phyloP scores from a whole-genome alignment of 176 grass and related monocot genomes.

The Oryza brachyantha region DNA sequence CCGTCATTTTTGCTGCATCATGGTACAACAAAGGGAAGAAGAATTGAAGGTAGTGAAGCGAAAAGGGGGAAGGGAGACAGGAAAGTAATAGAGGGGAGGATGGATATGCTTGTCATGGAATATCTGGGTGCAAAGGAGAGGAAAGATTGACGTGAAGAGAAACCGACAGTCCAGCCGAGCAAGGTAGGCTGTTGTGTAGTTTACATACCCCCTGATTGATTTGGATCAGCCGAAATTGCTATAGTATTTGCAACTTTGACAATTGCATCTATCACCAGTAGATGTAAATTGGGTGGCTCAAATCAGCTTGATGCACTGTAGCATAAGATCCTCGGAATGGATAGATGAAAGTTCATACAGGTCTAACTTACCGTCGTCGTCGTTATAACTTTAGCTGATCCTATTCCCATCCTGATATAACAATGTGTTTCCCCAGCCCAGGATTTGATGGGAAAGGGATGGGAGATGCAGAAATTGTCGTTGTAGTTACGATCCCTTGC shows the following conservation, averaged over 20 bases:
- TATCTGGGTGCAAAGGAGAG: background rate
- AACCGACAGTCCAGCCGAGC: background rate
- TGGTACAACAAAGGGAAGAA: background rate
- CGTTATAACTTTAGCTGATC: no score
- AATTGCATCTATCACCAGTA: no score
- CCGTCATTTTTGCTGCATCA: background rate
- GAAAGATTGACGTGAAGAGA: background rate
- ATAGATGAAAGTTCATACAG: no score
- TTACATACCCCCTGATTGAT: background rate
- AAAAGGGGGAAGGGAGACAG: background rate
- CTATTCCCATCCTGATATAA: background rate
- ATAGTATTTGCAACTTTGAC: no score
- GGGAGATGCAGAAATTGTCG: constrained; percentile 3
- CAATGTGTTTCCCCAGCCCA: constrained; percentile 3
- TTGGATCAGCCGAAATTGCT: no score
- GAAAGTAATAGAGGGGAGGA: constrained; percentile 14
- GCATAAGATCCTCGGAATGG: no score
- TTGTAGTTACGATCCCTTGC: background rate
- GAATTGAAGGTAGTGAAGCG: background rate
- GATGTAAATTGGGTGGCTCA: no score
- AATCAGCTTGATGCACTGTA: no score
- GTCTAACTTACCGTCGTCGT: no score
- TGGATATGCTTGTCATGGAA: background rate
- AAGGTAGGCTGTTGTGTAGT: constrained; percentile 14
- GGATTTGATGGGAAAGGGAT: constrained; percentile 1